Evolutionary conservation across 2,329 filamentous ascomycete species (phyloP), one percentile per base, ranked within the genome.

Genomic region (Cladophialophora chaetospira): DNA sequence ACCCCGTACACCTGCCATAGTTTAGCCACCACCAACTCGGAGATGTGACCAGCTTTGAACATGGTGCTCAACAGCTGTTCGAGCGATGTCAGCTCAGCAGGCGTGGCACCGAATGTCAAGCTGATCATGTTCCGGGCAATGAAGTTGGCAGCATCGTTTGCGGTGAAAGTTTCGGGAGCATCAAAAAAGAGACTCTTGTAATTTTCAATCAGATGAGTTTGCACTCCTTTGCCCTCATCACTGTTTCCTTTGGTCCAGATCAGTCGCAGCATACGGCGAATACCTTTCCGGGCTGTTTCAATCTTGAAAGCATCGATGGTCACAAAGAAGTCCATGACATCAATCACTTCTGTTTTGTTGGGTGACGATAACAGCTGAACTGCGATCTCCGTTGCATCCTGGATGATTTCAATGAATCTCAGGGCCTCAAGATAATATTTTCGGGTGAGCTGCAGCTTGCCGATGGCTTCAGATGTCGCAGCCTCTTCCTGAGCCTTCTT

Each of bases 191-290:
- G 83, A 17, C 90, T 86, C 70, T 89, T 94, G 78, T 99, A 99
- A 72, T 91, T 96, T 66, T 99, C 94, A 64, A 99, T 96, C 26
- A 99, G 81, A 73, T 99, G 94, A 2, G 89, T 89, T 71, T 99
- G 95, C 2, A 99, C 92, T 54, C 94, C 94, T 75, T 97, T 99
- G 67, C 95, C 94, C 79, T 99, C 95, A 68, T 99, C 94, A 67
- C 91, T 97, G 75, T 97, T 99, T 66, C 94, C 93, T 75, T 99
- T 99, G 63, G 94, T 99, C 94, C 94, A 99, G 72, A 99, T 99
- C 17, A 99, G 80, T 51, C 93, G 87, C 62, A 99, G 81, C 94
- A 99, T 99, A 55, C 91, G 88, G 57, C 93, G 85, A 68, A 99
- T 97, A 55, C 95, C 94, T 35, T 88, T 77, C 72, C 96, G 92